A percentile compares a stretch with the other conserved stretches of the same genome.
These are phyloP conservation scores for Coemansia sp. DNA, from an alignment of 192 early-diverging fungal genomes.

Conservation along the genomic window DNA sequence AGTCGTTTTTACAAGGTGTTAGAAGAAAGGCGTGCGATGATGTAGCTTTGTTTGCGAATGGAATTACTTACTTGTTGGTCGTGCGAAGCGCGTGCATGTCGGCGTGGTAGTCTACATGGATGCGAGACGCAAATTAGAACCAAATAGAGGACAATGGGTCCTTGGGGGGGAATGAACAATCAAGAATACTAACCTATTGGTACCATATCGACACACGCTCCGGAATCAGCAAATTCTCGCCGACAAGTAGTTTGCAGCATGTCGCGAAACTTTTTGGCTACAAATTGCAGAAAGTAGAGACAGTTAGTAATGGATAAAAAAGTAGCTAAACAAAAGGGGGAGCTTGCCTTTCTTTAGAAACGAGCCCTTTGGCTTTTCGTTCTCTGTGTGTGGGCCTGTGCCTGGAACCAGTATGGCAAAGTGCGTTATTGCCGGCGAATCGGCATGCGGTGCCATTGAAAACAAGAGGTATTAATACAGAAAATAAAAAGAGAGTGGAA, in stretches of 20 bases:
- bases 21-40: too few relatives aligned
- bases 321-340: not conserved
- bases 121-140: not conserved
- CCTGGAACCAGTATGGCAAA: constrained; percentile 45
- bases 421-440: constrained; percentile 20
- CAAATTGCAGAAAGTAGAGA: not conserved
- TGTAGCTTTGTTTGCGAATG: too few relatives aligned
- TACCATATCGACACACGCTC: constrained; percentile 32
- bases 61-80: constrained; percentile 22
- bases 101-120: constrained; percentile 17
- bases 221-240: constrained; percentile 19
- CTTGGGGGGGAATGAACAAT: too few relatives aligned
- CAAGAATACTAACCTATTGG: constrained; percentile 31
- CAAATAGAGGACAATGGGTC: too few relatives aligned
- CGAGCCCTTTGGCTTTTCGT: constrained; percentile 42
- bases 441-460: not conserved
- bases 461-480: too few relatives aligned
- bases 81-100: constrained; percentile 35
- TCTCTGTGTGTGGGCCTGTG: constrained; percentile 44
- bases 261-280: constrained; percentile 23
- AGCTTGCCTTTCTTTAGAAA: constrained; percentile 31
- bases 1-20: not conserved
- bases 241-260: constrained; percentile 19
- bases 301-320: not conserved
- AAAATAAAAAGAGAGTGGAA: not conserved